Percentiles rank a stretch among this genome's conserved stretches.
Conservation (phyloP, 148 eudicot species). For the Heliosperma pusillum region DNA sequence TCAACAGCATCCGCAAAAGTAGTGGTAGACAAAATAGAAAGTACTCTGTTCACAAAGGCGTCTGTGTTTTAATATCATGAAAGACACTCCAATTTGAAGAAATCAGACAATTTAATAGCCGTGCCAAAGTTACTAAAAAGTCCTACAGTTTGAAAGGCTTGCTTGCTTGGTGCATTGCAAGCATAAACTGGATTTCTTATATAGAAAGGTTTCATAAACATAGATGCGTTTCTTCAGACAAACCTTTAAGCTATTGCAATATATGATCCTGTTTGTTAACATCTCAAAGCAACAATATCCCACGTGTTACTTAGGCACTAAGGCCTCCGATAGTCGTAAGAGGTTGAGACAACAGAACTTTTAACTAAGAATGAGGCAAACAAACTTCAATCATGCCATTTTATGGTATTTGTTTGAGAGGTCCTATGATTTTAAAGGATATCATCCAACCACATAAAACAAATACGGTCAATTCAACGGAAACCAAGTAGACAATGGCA, state of each 20-base stretch:
- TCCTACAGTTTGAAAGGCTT: neutral
- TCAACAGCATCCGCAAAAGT: neutral
- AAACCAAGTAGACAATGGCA: neutral
- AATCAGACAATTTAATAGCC: neutral
- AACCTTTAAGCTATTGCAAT: neutral
- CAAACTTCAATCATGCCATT: no score
- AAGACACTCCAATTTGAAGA: neutral
- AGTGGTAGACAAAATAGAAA: neutral
- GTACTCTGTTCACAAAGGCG: no score
- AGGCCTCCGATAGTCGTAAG: neutral
- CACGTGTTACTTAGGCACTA: neutral
- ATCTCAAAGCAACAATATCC: neutral
- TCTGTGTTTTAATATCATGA: neutral
- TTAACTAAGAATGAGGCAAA: no score
- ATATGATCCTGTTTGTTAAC: neutral
- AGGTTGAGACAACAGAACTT: neutral
- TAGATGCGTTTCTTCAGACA: neutral
- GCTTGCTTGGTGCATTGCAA: neutral
- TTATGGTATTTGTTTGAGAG: no score
- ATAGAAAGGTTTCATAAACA: neutral
- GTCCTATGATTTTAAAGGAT: no score
- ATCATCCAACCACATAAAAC: no score
- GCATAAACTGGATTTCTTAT: neutral
- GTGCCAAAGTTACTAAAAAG: neutral
- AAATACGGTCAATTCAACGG: neutral